A percentile compares a stretch with the other conserved stretches of the same genome.
Evolutionary conservation across 768 basidiomycete genomes (phyloP).

Genomic region (Lentinus brumalis): DNA sequence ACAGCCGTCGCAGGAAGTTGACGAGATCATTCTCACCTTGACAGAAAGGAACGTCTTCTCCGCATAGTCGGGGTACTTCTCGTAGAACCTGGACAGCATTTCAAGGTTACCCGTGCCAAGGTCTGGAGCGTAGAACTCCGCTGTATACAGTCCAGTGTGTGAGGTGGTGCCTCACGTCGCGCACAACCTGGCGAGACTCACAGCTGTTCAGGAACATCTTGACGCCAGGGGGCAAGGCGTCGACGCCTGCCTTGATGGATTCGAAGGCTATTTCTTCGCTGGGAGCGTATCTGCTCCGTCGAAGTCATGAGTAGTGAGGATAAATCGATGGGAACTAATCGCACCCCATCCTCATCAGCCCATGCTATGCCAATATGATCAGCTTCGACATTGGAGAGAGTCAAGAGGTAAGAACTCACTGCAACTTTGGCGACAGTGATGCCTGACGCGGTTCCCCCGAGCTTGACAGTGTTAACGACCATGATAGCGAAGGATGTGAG

Average conservation of each 20-base stretch:
- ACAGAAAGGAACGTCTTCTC: slow-evolving; percentile 51
- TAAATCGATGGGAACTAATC: slow-evolving; percentile 8
- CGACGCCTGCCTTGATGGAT: slow-evolving; percentile 55
- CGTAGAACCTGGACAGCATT: slow-evolving; percentile 52
- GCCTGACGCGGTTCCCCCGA: slow-evolving; percentile 42
- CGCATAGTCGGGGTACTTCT: slow-evolving; percentile 43
- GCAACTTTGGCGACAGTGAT: slow-evolving; percentile 41
- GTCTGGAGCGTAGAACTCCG: slow-evolving; percentile 57
- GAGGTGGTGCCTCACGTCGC: slow-evolving; percentile 7
- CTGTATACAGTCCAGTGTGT: slow-evolving; percentile 26
- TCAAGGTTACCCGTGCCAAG: slow-evolving; percentile 45
- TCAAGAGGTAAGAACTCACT: slow-evolving; percentile 31
- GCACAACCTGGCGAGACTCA: slow-evolving; percentile 16
- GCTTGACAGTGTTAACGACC: slow-evolving; percentile 32
- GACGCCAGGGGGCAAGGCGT: slow-evolving; percentile 41
- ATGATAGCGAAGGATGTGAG: slow-evolving; percentile 20
- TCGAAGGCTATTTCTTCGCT: slow-evolving; percentile 60
- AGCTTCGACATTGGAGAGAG: slow-evolving; percentile 26
- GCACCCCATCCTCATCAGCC: slow-evolving; percentile 60
- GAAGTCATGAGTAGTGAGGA: neutral
- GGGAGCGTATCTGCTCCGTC: neutral
- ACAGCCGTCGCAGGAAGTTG: slow-evolving; percentile 31
- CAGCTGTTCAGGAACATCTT: slow-evolving; percentile 57
- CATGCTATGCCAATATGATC: slow-evolving; percentile 34
- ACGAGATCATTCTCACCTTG: slow-evolving; percentile 44